Evolutionary conservation across 139 green algal genomes (phyloP), one percentile per base, ranked within the genome.

Genomic region (Spirogloea muscicola): DNA sequence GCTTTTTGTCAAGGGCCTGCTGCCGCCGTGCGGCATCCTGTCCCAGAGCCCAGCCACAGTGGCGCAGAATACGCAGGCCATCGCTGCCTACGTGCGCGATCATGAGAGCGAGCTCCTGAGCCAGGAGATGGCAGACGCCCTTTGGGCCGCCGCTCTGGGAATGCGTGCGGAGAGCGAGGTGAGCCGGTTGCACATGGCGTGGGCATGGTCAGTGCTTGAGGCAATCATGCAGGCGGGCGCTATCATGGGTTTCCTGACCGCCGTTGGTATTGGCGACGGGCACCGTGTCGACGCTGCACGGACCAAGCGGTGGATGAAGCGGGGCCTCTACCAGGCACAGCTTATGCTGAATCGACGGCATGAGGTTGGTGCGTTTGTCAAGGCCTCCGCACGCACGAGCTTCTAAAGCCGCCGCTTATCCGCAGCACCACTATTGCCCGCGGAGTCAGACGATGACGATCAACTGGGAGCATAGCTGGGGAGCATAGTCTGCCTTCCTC

Each of bases 241-340:
- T 27, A 34, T 37, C 31, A 49, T 68, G 18, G 67, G 31, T 16
- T 76, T 76, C 29, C 67, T 76, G 25, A 29, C 21, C 6, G 67
- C 67, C 21, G 49, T 76, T 10, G 33, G 57, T 9, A 64, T 64
- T 42, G 57, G 41, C 27, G 31, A 27, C 16, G 25, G 67, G 10
- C n/a, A 25, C 29, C 43, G 65, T 36, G 52, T 39, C 6, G 67
- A 76, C 31, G 34, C 66, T 4, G 36, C 27, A 33, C n/a, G 67
- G 38, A 36, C 66, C 49, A 76, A 69, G 29, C 40, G 67, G 46
- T 76, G 67, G 67, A 76, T 76, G 67, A 69, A 48, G 29, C 55
- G 67, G 13, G 67, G 46, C 7, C 46, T 76, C 27, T 76, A 49
- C 49, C 67, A 76, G 29, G 67, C 67, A 33, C 46, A 68, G 39